phyloP scores from a whole-genome alignment of 2,329 filamentous ascomycete genomes.

The Beauveria sp. region DNA sequence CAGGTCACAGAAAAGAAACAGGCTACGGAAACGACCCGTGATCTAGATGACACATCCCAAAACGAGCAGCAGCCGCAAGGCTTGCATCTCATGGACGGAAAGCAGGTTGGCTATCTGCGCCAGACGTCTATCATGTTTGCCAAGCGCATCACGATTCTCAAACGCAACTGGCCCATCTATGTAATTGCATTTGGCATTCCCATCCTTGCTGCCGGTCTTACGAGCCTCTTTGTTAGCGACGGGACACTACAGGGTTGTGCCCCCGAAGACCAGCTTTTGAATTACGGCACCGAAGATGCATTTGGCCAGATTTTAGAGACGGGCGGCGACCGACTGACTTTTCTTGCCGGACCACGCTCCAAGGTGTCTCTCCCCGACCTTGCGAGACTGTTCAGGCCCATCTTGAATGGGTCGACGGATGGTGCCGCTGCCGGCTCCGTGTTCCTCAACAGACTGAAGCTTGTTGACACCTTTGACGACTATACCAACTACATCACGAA shows the following conservation, averaged over 20 bases:
- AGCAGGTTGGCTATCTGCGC: slow-evolving; percentile 57
- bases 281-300: slow-evolving; percentile 28
- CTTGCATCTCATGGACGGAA: slow-evolving; percentile 58
- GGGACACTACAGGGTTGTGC: slow-evolving; percentile 47
- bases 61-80: slow-evolving; percentile 23
- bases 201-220: slow-evolving; percentile 69
- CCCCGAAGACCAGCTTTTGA: slow-evolving; percentile 39
- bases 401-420: slow-evolving; percentile 25
- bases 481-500: slow-evolving; percentile 60
- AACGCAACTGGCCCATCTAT: slow-evolving; percentile 71
- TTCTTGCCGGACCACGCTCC: slow-evolving; percentile 28
- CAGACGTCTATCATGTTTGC: slow-evolving; percentile 69
- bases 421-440: slow-evolving; percentile 14
- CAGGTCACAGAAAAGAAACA: slow-evolving; percentile 19
- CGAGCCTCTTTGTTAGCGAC: slow-evolving; percentile 64
- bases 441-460: slow-evolving; percentile 30
- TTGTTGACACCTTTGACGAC: slow-evolving; percentile 56
- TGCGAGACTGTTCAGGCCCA: slow-evolving; percentile 30
- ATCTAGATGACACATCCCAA: slow-evolving; percentile 15
- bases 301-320: slow-evolving; percentile 29
- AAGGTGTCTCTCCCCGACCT: slow-evolving; percentile 28
- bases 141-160: slow-evolving; percentile 71
- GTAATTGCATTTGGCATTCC: slow-evolving; percentile 68
- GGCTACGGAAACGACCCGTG: slow-evolving; percentile 15
- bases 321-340: slow-evolving; percentile 13